These are phyloP conservation scores for Pythium biforme DNA, from an alignment of 352 stramenopile species.

Conservation along the genomic window DNA sequence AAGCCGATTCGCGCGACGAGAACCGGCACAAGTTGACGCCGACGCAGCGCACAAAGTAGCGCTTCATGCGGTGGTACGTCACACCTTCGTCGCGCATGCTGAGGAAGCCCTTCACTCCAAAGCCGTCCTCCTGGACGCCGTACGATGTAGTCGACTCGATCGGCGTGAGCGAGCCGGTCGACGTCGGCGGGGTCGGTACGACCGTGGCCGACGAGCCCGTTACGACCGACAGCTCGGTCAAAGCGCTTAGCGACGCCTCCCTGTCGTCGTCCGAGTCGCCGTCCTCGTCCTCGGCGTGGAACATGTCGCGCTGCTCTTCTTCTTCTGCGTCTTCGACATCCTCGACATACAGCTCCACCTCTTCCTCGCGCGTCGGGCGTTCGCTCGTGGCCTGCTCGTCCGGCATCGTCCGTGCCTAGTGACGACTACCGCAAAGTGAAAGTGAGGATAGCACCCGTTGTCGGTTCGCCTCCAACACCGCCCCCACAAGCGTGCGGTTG, in stretches of 20 bases:
- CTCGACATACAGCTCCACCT: neutral
- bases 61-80: constrained; percentile 86
- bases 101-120: constrained; percentile 74
- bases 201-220: constrained; percentile 4
- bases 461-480: no score
- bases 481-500: no score
- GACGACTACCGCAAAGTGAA: neutral
- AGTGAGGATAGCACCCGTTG: no score
- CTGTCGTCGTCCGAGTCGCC: constrained; percentile 5
- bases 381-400: neutral
- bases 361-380: neutral
- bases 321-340: neutral
- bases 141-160: constrained; percentile 10
- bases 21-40: constrained; percentile 80
- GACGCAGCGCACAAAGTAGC: constrained; percentile 79
- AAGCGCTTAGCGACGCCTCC: neutral
- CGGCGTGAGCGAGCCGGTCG: constrained; percentile 17
- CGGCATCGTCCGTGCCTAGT: neutral
- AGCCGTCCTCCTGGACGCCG: constrained; percentile 54
- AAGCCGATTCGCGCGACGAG: constrained; percentile 60
- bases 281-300: neutral
- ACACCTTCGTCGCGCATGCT: constrained; percentile 83
- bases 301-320: neutral
- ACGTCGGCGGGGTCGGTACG: constrained; percentile 18
- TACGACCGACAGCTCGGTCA: constrained; percentile 15